A percentile compares a stretch with the other conserved stretches of the same genome.
phyloP scores from a whole-genome alignment of 2,329 filamentous ascomycete genomes.

The Stagonosporopsis vannaccii region DNA sequence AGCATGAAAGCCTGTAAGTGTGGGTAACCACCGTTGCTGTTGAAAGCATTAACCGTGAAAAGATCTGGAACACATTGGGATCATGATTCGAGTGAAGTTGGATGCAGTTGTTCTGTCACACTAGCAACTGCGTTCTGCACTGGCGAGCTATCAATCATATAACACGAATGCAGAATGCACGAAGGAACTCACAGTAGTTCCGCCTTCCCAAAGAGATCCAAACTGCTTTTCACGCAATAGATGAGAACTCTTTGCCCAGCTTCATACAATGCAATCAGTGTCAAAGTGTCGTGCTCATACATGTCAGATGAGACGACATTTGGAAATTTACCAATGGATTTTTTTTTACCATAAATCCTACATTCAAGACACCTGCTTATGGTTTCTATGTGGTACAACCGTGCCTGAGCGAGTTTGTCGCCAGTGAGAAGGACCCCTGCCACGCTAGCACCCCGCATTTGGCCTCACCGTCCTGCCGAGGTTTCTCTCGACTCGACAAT shows the following conservation, averaged over 20 bases:
- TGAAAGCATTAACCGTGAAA: too few relatives aligned
- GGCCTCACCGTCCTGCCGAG: constrained; percentile 12
- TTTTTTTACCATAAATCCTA: too few relatives aligned
- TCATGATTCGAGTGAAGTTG: too few relatives aligned
- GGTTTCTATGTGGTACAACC: neutral
- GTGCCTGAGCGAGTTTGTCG: neutral
- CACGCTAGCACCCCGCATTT: constrained; percentile 19
- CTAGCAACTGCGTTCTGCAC: too few relatives aligned
- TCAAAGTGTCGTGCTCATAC: neutral
- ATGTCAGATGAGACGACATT: neutral
- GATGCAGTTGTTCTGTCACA: too few relatives aligned
- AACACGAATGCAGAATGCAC: neutral
- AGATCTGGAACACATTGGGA: too few relatives aligned
- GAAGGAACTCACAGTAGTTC: neutral
- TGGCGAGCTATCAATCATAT: neutral
- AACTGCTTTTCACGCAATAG: neutral
- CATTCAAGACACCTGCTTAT: neutral
- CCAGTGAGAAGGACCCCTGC: neutral
- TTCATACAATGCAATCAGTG: neutral
- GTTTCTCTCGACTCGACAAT: constrained; percentile 6
- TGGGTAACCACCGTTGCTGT: too few relatives aligned
- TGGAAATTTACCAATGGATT: too few relatives aligned
- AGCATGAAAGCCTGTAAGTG: too few relatives aligned
- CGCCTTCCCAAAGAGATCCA: neutral
- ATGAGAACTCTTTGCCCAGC: neutral